A percentile compares a stretch with the other conserved stretches of the same genome.
Conservation (phyloP, 2,329 filamentous ascomycete species). For the Phaeosphaeriaceae sp. region DNA sequence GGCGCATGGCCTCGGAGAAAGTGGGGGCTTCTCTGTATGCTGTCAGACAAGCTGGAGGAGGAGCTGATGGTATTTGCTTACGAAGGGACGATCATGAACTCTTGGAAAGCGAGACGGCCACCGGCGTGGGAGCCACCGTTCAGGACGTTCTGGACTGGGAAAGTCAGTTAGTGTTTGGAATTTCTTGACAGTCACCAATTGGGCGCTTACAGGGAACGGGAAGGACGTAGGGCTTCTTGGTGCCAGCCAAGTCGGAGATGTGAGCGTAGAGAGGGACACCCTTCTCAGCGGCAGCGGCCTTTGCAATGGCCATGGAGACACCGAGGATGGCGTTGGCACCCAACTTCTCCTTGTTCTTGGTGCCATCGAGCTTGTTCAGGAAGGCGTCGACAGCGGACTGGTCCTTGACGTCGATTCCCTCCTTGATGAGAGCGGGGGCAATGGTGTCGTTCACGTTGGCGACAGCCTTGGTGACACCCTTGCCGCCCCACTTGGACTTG, state of each 20-base stretch:
- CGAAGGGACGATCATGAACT: conserved; percentile 63
- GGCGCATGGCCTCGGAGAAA: conserved; percentile 95
- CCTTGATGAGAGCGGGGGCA: conserved; percentile 62
- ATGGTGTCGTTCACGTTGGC: conserved; percentile 63
- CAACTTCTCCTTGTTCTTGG: conserved; percentile 64
- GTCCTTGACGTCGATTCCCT: conserved; percentile 62
- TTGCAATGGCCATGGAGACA: conserved; percentile 66
- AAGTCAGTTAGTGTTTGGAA: conserved; percentile 7
- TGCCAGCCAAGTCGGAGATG: conserved; percentile 61
- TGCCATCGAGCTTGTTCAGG: conserved; percentile 62
- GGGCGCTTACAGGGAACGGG: conserved; percentile 57
- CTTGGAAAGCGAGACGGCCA: conserved; percentile 76
- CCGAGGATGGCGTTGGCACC: conserved; percentile 68
- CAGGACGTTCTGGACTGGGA: conserved; percentile 58
- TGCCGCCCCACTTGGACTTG: conserved; percentile 61
- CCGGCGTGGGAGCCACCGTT: conserved; percentile 90
- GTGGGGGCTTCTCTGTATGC: conserved; percentile 73
- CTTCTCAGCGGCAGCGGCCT: conserved; percentile 63
- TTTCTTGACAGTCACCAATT: conserved; percentile 42
- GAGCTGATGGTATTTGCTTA: conserved; percentile 31
- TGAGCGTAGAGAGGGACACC: conserved; percentile 65
- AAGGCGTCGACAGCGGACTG: conserved; percentile 62
- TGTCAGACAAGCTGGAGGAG: conserved; percentile 17
- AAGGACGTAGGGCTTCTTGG: conserved; percentile 62
- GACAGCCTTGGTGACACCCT: conserved; percentile 64